Percentiles rank a stretch among this genome's conserved stretches.
Conservation (phyloP, 495 filamentous ascomycete genomes). For the Penicillium arizonense region DNA sequence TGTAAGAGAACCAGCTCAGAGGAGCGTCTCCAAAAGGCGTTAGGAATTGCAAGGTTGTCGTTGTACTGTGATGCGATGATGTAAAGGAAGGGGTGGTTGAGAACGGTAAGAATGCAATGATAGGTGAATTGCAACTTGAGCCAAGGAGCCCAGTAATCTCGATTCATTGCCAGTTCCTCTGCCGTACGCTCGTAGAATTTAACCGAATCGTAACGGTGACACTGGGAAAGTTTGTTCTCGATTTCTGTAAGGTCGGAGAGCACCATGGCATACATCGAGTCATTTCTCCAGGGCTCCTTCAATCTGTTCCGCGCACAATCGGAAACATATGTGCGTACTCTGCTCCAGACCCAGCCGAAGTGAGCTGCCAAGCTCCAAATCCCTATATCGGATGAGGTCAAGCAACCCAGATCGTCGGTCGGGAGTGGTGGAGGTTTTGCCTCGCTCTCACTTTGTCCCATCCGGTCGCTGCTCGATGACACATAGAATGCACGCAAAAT, state of each 20-base stretch:
- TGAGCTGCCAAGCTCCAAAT: slow-evolving; percentile 44
- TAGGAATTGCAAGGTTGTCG: slow-evolving; percentile 44
- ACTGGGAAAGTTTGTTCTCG: slow-evolving; percentile 43
- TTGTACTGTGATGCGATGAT: slow-evolving; percentile 48
- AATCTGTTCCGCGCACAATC: slow-evolving; percentile 41
- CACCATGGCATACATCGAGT: slow-evolving; percentile 45
- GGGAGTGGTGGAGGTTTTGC: slow-evolving; percentile 36
- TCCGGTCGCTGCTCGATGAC: slow-evolving; percentile 16
- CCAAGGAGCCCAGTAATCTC: slow-evolving; percentile 45
- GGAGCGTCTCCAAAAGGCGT: slow-evolving; percentile 45
- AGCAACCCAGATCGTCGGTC: slow-evolving; percentile 33
- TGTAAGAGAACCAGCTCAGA: slow-evolving; percentile 45
- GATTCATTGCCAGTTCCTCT: slow-evolving; percentile 33
- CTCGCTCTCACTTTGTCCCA: slow-evolving; percentile 8
- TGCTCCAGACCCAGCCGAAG: slow-evolving; percentile 47
- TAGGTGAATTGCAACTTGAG: slow-evolving; percentile 48
- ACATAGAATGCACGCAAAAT: slow-evolving; percentile 33
- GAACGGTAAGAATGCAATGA: slow-evolving; percentile 42
- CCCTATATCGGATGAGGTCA: slow-evolving; percentile 28
- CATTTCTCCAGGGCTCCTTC: slow-evolving; percentile 45
- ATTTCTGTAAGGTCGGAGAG: slow-evolving; percentile 44
- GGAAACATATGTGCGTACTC: slow-evolving; percentile 38
- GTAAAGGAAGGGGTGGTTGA: slow-evolving; percentile 49
- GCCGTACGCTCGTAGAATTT: slow-evolving; percentile 44
- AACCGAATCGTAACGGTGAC: slow-evolving; percentile 47